Percentiles rank a stretch among this genome's conserved stretches.
Conservation (phyloP, 2,329 filamentous ascomycete species). For the Penicillium sp. region DNA sequence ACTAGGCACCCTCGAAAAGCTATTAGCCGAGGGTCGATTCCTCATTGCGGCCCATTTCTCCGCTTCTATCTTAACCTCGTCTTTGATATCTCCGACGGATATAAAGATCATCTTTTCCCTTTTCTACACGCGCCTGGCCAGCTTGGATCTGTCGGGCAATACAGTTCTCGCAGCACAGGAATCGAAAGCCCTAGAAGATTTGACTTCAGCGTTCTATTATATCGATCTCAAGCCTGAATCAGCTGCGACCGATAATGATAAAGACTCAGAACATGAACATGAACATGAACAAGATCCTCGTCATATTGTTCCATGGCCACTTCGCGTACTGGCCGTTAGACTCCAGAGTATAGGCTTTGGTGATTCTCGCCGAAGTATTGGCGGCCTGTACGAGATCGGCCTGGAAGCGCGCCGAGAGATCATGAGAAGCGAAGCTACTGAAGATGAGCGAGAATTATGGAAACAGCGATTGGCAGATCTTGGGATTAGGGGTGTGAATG, state of each 20-base stretch:
- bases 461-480: conserved; percentile 70
- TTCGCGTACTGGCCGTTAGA: conserved; percentile 78
- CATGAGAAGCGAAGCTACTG: conserved; percentile 50
- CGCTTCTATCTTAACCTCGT: conserved; percentile 44
- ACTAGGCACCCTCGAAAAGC: conserved; percentile 55
- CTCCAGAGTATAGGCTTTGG: conserved; percentile 83
- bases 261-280: conserved; percentile 63
- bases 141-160: conserved; percentile 75
- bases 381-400: conserved; percentile 86
- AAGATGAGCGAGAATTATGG: conserved; percentile 66
- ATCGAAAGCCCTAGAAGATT: conserved; percentile 61
- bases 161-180: conserved; percentile 67
- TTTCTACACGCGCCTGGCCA: conserved; percentile 77
- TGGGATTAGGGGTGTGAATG: conserved; percentile 62
- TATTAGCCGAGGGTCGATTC: conserved; percentile 74
- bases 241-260: conserved; percentile 49
- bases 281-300: conserved; percentile 64
- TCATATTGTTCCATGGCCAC: conserved; percentile 80
- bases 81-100: conserved; percentile 50
- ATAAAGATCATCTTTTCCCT: conserved; percentile 69
- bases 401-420: conserved; percentile 69
- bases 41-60: conserved; percentile 66
- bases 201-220: conserved; percentile 57
- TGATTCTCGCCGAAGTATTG: conserved; percentile 79
- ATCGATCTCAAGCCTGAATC: conserved; percentile 32